Evolutionary conservation across 2,329 filamentous ascomycete genomes (phyloP).

Genomic region (Lojkania enalia): DNA sequence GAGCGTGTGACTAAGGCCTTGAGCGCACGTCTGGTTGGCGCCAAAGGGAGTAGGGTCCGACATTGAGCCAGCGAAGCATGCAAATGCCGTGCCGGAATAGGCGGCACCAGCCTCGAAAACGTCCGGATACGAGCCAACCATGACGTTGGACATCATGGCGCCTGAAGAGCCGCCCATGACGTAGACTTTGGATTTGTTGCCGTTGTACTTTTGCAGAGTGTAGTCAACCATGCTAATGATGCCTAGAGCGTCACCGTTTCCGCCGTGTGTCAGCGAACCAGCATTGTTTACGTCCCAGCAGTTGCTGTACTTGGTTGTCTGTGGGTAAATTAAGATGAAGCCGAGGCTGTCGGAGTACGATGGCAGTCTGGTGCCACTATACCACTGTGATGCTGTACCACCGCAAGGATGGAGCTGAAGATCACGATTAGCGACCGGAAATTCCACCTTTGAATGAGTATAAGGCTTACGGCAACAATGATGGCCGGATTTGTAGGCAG

Average conservation of each 20-base stretch:
- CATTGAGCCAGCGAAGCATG: constrained; percentile 46
- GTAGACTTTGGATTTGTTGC: constrained; percentile 57
- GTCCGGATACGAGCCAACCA: constrained; percentile 14
- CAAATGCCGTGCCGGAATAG: constrained; percentile 12
- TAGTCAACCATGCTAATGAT: constrained; percentile 64
- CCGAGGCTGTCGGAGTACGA: constrained; percentile 57
- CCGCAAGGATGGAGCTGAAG: constrained; percentile 33
- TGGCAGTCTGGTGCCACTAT: constrained; percentile 19
- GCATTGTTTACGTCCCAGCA: constrained; percentile 65
- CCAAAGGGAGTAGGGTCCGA: constrained; percentile 7
- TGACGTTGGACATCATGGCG: constrained; percentile 17
- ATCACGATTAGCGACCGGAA: neutral
- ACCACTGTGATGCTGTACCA: constrained; percentile 44
- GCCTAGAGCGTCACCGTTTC: constrained; percentile 58
- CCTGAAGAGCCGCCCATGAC: constrained; percentile 50
- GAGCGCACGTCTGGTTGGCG: constrained; percentile 51
- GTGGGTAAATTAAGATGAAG: constrained; percentile 63
- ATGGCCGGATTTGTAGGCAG: constrained; percentile 54
- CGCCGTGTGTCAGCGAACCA: constrained; percentile 58
- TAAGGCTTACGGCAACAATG: constrained; percentile 55
- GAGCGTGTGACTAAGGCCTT: constrained; percentile 53
- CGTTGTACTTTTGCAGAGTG: constrained; percentile 55
- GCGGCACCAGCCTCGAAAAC: constrained; percentile 13
- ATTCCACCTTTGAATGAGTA: neutral
- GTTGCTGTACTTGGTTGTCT: constrained; percentile 52